Evolutionary conservation across 2,329 filamentous ascomycete species (phyloP).

Genomic region (Fusarium drepaniforme): DNA sequence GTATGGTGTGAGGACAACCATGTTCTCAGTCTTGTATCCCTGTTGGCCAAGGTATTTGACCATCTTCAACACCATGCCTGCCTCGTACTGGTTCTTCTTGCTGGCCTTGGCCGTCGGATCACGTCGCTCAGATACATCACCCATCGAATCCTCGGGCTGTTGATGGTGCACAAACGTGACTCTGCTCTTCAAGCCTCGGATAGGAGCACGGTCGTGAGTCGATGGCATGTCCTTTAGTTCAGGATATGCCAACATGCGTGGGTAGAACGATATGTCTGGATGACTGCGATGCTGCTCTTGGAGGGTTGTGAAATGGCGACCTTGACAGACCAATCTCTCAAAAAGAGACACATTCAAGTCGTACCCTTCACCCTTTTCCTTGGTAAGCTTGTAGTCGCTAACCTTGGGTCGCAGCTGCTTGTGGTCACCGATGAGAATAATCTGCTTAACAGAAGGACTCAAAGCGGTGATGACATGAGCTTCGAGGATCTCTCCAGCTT

Average conservation of each 20-base stretch:
- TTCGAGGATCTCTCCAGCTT: constrained; percentile 81
- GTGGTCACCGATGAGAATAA: constrained; percentile 80
- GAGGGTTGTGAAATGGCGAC: constrained; percentile 66
- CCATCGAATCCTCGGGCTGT: constrained; percentile 62
- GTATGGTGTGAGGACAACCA: constrained; percentile 80
- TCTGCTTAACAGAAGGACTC: constrained; percentile 66
- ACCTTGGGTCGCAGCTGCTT: constrained; percentile 78
- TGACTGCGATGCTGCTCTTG: constrained; percentile 75
- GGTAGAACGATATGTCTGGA: constrained; percentile 73
- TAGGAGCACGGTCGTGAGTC: constrained; percentile 58
- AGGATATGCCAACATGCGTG: constrained; percentile 71
- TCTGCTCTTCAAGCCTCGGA: constrained; percentile 69
- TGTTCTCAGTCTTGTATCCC: constrained; percentile 72
- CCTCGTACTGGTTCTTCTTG: constrained; percentile 74
- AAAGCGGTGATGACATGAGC: constrained; percentile 72
- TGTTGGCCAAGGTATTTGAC: constrained; percentile 79
- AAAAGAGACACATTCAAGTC: constrained; percentile 78
- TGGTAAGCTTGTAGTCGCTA: constrained; percentile 69
- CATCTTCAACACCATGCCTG: constrained; percentile 71
- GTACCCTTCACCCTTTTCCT: constrained; percentile 74
- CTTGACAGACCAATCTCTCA: constrained; percentile 72
- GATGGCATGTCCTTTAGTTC: constrained; percentile 66
- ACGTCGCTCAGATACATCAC: constrained; percentile 58
- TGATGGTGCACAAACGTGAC: constrained; percentile 77
- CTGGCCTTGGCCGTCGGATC: constrained; percentile 64